Conservation (phyloP, 768 basidiomycete genomes). For the Phanerochaete sordida region DNA sequence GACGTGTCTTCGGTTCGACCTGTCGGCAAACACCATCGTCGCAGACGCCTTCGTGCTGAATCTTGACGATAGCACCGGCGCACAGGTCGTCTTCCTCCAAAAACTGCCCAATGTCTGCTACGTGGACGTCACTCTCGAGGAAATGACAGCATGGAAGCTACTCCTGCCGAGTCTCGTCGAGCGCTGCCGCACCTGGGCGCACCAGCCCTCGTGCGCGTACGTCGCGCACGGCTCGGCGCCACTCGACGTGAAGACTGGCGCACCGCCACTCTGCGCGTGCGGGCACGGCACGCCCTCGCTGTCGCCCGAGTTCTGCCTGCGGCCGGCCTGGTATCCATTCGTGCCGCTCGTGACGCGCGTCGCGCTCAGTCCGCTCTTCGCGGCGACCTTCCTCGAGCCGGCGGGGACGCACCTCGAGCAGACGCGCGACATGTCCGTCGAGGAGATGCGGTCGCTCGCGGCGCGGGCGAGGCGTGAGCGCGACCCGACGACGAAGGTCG, state of each 20-base stretch:
- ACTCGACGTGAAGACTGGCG: constrained; percentile 30
- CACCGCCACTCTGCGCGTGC: constrained; percentile 48
- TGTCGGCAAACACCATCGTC: constrained; percentile 44
- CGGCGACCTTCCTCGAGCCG: constrained; percentile 44
- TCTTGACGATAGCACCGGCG: constrained; percentile 17
- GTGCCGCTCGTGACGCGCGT: too few species aligned
- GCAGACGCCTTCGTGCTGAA: constrained; percentile 46
- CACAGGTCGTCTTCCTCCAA: neutral
- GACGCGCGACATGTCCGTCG: neutral
- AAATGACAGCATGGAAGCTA: constrained; percentile 43
- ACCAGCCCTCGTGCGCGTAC: constrained; percentile 49
- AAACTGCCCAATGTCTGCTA: constrained; percentile 23
- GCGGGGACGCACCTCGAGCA: constrained; percentile 9
- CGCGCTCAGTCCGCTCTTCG: constrained; percentile 41
- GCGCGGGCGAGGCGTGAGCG: neutral
- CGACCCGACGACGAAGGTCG: too few species aligned
- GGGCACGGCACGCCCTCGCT: constrained; percentile 47
- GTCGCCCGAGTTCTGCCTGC: too few species aligned
- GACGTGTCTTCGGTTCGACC: constrained; percentile 41
- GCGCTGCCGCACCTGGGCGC: constrained; percentile 47
- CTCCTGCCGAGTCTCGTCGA: constrained; percentile 48
- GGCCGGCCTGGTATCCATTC: too few species aligned
- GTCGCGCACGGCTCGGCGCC: constrained; percentile 32
- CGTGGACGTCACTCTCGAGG: constrained; percentile 26
- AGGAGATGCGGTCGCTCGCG: neutral